Evolutionary conservation across 1,284 basidiomycete genomes (phyloP).

Genomic region (Cutaneotrichosporon sp.): DNA sequence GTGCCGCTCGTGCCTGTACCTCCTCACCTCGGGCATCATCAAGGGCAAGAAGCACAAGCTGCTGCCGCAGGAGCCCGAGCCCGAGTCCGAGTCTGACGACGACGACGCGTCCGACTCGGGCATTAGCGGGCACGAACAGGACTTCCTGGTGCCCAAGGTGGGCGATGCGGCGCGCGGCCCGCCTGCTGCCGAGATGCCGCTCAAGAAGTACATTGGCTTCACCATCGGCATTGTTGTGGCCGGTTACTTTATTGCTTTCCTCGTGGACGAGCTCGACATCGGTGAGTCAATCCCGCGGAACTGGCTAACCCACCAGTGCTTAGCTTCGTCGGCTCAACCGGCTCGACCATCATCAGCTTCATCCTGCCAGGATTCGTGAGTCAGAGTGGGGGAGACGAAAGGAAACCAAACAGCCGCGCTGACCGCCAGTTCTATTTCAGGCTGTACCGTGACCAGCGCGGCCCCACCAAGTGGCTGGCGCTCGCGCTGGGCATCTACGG

Average conservation of each 20-base stretch:
- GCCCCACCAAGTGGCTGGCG: constrained; percentile 63
- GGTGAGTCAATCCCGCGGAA: constrained; percentile 59
- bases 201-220: constrained; percentile 70
- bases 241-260: constrained; percentile 70
- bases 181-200: constrained; percentile 67
- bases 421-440: constrained; percentile 56
- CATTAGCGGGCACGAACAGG: constrained; percentile 34
- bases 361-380: constrained; percentile 74
- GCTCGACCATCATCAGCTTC: constrained; percentile 94
- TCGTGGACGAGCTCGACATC: constrained; percentile 78
- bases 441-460: constrained; percentile 70
- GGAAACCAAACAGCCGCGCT: constrained; percentile 57
- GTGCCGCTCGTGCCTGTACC: constrained; percentile 88
- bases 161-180: constrained; percentile 57
- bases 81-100: constrained; percentile 15
- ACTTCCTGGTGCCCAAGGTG: constrained; percentile 46
- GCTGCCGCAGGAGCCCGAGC: constrained; percentile 30
- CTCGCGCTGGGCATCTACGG: constrained; percentile 75
- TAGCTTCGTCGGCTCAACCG: constrained; percentile 95
- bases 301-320: constrained; percentile 63
- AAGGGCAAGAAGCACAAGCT: constrained; percentile 30
- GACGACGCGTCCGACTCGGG: constrained; percentile 22
- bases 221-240: constrained; percentile 70
- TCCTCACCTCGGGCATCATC: constrained; percentile 60
- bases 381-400: not conserved